phyloP scores from a whole-genome alignment of 345 rosid species.

The Murraya koenigii region DNA sequence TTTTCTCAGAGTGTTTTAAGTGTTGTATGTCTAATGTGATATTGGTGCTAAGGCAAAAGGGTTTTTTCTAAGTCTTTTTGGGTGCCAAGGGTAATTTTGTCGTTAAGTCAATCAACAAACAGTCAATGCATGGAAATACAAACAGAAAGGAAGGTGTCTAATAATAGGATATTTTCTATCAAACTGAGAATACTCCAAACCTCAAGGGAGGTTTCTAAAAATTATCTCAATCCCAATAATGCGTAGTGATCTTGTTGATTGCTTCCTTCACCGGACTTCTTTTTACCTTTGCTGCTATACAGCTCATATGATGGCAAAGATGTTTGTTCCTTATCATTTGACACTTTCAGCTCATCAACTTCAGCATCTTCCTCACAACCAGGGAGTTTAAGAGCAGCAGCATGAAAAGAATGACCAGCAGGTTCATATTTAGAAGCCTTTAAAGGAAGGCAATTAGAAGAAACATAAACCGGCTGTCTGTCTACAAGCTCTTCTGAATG shows the following conservation, averaged over 20 bases:
- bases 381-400: constrained; percentile 75
- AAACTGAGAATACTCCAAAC: too few species aligned
- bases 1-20: too few species aligned
- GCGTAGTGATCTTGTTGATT: constrained; percentile 94
- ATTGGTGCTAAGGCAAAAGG: too few species aligned
- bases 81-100: too few species aligned
- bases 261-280: constrained; percentile 70
- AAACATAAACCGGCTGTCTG: constrained; percentile 63
- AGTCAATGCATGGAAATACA: too few species aligned
- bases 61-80: too few species aligned
- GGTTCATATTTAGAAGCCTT: constrained; percentile 83
- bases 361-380: constrained; percentile 65
- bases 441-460: constrained; percentile 80
- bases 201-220: too few species aligned
- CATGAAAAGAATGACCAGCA: constrained; percentile 88
- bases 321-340: constrained; percentile 59
- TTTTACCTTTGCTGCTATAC: constrained; percentile 77
- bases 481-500: constrained; percentile 79
- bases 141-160: too few species aligned
- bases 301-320: constrained; percentile 71
- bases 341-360: constrained; percentile 48
- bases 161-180: too few species aligned
- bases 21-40: too few species aligned
- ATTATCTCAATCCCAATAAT: constrained; percentile 56
- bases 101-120: too few species aligned